Conservation (phyloP, 345 rosid genomes). For the Clausena lansium region DNA sequence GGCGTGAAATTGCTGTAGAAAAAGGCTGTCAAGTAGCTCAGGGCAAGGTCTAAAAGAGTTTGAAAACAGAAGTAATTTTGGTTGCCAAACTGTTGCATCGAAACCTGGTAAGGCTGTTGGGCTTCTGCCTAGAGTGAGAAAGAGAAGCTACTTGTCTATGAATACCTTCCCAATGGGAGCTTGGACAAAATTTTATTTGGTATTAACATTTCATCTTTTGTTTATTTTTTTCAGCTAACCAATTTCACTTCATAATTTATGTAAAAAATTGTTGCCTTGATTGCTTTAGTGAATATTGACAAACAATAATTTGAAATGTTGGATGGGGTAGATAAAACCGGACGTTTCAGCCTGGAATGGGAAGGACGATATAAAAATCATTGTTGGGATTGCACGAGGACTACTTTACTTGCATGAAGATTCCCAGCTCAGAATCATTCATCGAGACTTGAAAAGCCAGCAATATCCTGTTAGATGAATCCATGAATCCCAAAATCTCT, state of each 20-base stretch:
- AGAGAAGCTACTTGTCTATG: slow-evolving; percentile 46
- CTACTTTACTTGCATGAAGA: slow-evolving; percentile 30
- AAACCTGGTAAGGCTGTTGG: slow-evolving; percentile 45
- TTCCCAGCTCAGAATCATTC: slow-evolving; percentile 29
- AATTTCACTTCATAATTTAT: neutral
- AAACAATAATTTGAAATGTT: neutral
- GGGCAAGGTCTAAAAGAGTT: slow-evolving; percentile 37
- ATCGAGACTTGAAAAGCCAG: slow-evolving; percentile 30
- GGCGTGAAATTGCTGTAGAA: slow-evolving; percentile 35
- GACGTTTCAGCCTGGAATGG: slow-evolving; percentile 18
- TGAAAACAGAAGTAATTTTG: slow-evolving; percentile 40
- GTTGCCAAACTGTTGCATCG: slow-evolving; percentile 37
- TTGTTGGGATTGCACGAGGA: slow-evolving; percentile 25
- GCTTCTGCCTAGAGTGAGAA: slow-evolving; percentile 40
- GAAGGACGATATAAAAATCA: slow-evolving; percentile 23
- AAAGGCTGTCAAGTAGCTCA: slow-evolving; percentile 30
- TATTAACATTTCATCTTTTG: neutral
- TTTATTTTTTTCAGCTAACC: too few relatives aligned
- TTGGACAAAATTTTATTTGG: slow-evolving; percentile 42
- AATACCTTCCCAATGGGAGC: slow-evolving; percentile 42
- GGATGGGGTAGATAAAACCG: slow-evolving; percentile 12
- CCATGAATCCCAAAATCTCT: slow-evolving; percentile 32
- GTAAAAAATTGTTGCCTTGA: neutral
- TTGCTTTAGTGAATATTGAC: neutral
- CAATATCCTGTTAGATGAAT: slow-evolving; percentile 27